Base-by-base conservation (phyloP, 1,284 basidiomycete genomes). In the Marasmius tenuissimus region DNA sequence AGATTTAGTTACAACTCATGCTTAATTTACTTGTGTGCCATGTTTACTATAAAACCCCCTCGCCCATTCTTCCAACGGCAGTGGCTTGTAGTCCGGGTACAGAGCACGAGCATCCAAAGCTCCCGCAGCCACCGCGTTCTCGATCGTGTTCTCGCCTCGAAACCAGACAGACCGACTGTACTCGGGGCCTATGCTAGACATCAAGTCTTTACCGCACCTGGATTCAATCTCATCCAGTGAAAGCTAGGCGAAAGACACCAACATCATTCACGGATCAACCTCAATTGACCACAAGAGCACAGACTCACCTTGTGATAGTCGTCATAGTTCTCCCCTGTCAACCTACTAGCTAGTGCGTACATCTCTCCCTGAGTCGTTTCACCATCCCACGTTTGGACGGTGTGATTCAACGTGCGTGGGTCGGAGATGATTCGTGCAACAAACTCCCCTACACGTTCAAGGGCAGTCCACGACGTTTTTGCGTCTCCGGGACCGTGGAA, bases 391-490 rank as follows among this genome's bases (percentile, higher is more conserved):
- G 45, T n/a, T 47, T 47, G 45, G 16, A 47, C 45, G 16, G 20
- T n/a, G 14, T 48, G 51, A 56, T 66, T 66, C 39, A 65, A 16
- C 7, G 65, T 66, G 5, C 65, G 57, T 7, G 60, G 58, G 47
- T 66, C 65, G 8, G 51, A 52, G 40, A 66, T 54, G 39, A 66
- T 65, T 7, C 56, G 57, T 18, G 64, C 54, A 7, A 61, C 59
- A 39, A 65, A 63, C 11, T 49, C 34, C 4, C 63, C 65, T 38
- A 65, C 47, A 37, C 63, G 59, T 8, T 18, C 37, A 5, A 53
- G 20, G 20, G 55, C 51, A 1, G 64, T 63, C 22, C 58, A 57
- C 6, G 64, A 48, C 11, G 40, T 53, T 27, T 61, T 65, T 14
- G 63, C 58, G 12, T 58, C 38, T 20, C 58, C 64, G 11, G 35